Evolutionary conservation across 495 filamentous ascomycete species (phyloP), one percentile per base, ranked within the genome.

Genomic region (Aspergillus campestris): DNA sequence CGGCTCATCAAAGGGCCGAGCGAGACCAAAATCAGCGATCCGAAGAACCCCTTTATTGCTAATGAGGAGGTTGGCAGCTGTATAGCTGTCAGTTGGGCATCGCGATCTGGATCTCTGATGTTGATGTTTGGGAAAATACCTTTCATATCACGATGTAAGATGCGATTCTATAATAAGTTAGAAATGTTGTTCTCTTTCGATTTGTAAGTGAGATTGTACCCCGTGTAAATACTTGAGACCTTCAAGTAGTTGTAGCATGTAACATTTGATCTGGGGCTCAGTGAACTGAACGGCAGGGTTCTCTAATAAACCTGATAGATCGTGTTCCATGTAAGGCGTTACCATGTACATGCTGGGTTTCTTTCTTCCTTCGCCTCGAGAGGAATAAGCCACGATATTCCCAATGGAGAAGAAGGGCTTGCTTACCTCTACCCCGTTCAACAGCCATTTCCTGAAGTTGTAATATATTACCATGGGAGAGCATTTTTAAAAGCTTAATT

Each of bases 101-200:
- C 14, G 18, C 9, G 11, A 36, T 31, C n/a, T 45, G 12, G 27
- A 11, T 44, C 28, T 31, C 2, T 34, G 18, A 28, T 7, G 30
- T 31, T 46, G 18, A 11, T 38, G 15, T 13, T 3, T 8, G 32
- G 33, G 15, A 28, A 24, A 34, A 31, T 42, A 71, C 75, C 75
- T 71, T 98, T 98, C 92, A 98, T 96, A 56, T 98, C 92, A 61
- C 92, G 81, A 62, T 98, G 92, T 11, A 98, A 66, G 45, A 97
- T 95, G 40, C 84, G 80, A 53, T 79, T 91, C 59, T 80, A 47
- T 42, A 34, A 32, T 15, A 53, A 30, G 46, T 57, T 44, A 55
- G 44, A 50, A 47, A 36, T 36, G 31, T 36, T 8, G 33, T 27
- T 38, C 31, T 10, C 30, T 12, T 11, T 33, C 3, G 31, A 15